Conservation (phyloP, 345 rosid species). For the Eucalyptus urophylla region DNA sequence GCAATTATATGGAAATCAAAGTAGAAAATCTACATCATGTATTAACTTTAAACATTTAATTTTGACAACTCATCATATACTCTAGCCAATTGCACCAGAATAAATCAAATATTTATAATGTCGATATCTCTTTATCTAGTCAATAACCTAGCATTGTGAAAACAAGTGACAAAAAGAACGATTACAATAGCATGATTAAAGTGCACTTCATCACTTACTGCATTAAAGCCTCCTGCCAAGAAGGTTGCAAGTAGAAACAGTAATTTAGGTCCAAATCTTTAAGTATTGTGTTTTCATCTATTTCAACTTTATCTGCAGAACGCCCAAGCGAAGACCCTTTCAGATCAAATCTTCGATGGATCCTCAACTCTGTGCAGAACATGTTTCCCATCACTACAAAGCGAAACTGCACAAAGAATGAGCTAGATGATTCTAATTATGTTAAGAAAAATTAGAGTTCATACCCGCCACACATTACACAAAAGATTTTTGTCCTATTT, state of each 20-base stretch:
- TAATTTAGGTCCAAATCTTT: constrained; percentile 93
- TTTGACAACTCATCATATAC: background rate
- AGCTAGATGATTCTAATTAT: background rate
- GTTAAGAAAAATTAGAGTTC: background rate
- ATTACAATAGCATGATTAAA: background rate
- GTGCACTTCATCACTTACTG: constrained; percentile 24
- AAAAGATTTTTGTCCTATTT: background rate
- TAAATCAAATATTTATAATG: background rate
- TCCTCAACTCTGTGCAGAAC: constrained; percentile 97
- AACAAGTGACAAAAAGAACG: background rate
- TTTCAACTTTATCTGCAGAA: constrained; percentile 84
- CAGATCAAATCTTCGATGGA: constrained; percentile 92
- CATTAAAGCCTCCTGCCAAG: constrained; percentile 85
- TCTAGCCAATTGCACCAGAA: background rate
- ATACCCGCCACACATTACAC: background rate
- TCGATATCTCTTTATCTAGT: background rate
- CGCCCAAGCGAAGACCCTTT: constrained; percentile 95
- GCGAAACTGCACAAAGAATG: constrained; percentile 57
- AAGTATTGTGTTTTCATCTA: constrained; percentile 89
- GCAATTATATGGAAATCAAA: background rate
- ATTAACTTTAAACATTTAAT: background rate
- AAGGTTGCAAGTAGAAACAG: constrained; percentile 76
- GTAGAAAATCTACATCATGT: background rate
- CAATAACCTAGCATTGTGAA: background rate
- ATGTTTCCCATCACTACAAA: constrained; percentile 99